Conservation (phyloP, 495 filamentous ascomycete genomes). For the Daldinia vernicosa region DNA sequence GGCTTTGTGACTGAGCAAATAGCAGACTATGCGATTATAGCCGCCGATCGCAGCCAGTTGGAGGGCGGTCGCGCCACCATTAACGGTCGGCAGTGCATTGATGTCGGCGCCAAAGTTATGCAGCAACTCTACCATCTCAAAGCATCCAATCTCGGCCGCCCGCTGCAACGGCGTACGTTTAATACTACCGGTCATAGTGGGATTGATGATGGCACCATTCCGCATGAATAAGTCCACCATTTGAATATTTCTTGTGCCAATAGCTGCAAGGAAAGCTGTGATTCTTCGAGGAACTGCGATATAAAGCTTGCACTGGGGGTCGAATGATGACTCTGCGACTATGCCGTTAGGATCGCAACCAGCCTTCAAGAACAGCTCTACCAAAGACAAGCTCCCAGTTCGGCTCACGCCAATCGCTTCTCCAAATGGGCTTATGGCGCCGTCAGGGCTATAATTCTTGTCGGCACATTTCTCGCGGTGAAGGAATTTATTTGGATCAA, state of each 20-base stretch:
- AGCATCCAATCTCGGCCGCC: neutral
- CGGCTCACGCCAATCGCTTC: neutral
- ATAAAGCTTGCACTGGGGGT: accelerated
- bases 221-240: neutral
- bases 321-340: too few species aligned
- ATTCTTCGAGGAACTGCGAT: neutral
- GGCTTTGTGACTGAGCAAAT: neutral
- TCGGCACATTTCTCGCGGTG: neutral
- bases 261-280: neutral
- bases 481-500: neutral
- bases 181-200: neutral
- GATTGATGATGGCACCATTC: neutral
- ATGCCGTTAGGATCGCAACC: neutral
- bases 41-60: neutral
- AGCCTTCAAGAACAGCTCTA: neutral
- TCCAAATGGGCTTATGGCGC: neutral
- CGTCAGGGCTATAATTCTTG: too few species aligned
- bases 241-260: neutral
- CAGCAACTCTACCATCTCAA: neutral
- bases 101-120: neutral
- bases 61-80: neutral
- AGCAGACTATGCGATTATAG: neutral
- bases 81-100: neutral
- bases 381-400: neutral
- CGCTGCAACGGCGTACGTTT: neutral